Base-by-base conservation (phyloP, 495 filamentous ascomycete genomes). In the Neurospora discreta region DNA sequence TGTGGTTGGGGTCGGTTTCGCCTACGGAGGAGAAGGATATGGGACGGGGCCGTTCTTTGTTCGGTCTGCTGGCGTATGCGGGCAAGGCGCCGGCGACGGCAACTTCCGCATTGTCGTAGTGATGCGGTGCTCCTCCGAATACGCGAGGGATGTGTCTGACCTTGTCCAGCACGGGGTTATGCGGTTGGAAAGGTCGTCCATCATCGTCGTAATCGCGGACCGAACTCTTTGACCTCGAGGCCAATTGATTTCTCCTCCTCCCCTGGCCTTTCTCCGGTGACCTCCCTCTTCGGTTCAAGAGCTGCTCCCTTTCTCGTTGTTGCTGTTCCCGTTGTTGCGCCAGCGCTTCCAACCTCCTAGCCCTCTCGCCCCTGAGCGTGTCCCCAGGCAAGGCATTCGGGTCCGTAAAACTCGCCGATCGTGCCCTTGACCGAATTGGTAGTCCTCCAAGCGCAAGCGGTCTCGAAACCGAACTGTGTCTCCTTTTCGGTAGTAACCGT, bases 21-120 rank as follows among this genome's bases (percentile, higher is more conserved):
- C 70, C 73, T 20, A 72, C 68, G 23, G 73, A 77, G 33, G 74
- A 75, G 18, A 72, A 71, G 36, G 76, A 71, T 52, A 40, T 75
- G 18, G 42, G 41, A 1, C 70, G 69, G 42, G 39, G 41, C 2
- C 70, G 69, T 68, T 71, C 73, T 76, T 76, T 74, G 73, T 74
- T 76, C 68, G 52, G 52, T 60, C 23, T 60, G 20, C 23, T 60
- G 20, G 30, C 70, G 16, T 71, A 68, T 71, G 52, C 72, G 69
- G 46, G 40, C 9, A 71, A 58, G 1, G 46, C 52, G 52, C 52
- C 52, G 23, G 52, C 72, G 23, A 23, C 72, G 68, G 73, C 67
- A 71, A 39, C 65, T 1, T 26, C 71, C 42, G 43, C 70, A 46
- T 71, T 39, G 3, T 46, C 40, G 26, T 68, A 3, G 16, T 41